Conservation (phyloP, 164 flowering plant species). For the Chimonanthus salicifolius region DNA sequence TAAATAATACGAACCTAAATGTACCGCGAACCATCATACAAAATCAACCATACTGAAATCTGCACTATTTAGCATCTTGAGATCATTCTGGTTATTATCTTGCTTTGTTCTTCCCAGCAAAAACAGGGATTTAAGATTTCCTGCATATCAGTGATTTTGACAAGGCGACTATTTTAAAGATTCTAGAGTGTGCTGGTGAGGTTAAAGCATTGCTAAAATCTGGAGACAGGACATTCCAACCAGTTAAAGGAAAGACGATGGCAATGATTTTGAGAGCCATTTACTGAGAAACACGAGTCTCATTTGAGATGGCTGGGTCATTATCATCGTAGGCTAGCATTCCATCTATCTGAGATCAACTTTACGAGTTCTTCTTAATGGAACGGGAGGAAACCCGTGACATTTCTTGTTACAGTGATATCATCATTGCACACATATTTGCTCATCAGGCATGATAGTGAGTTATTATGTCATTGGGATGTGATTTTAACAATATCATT, state of each 20-base stretch:
- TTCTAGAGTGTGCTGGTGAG: slow-evolving; percentile 70
- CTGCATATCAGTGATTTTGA: slow-evolving; percentile 85
- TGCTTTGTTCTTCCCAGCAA: slow-evolving; percentile 30
- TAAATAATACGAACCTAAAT: no score
- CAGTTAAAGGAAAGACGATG: slow-evolving; percentile 95
- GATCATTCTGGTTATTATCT: background rate
- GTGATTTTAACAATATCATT: background rate
- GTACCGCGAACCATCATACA: no score
- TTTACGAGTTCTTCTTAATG: slow-evolving; percentile 86
- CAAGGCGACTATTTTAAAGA: slow-evolving; percentile 69
- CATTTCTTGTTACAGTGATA: slow-evolving; percentile 92
- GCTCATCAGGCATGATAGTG: slow-evolving; percentile 96
- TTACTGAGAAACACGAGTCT: slow-evolving; percentile 94
- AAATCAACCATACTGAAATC: background rate
- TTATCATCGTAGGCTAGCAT: slow-evolving; percentile 40
- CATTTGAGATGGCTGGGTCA: slow-evolving; percentile 88
- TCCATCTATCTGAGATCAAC: slow-evolving; percentile 84
- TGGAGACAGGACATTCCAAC: slow-evolving; percentile 77
- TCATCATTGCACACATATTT: slow-evolving; percentile 96
- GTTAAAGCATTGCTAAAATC: slow-evolving; percentile 80
- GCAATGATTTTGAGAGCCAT: slow-evolving; percentile 99
- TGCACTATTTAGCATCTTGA: background rate
- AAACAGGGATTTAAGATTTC: slow-evolving; percentile 59
- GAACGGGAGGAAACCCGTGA: slow-evolving; percentile 98
- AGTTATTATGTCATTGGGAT: slow-evolving; percentile 20